Base-by-base conservation (phyloP, 2,329 filamentous ascomycete species). In the Dryadomyces sulphureus region DNA sequence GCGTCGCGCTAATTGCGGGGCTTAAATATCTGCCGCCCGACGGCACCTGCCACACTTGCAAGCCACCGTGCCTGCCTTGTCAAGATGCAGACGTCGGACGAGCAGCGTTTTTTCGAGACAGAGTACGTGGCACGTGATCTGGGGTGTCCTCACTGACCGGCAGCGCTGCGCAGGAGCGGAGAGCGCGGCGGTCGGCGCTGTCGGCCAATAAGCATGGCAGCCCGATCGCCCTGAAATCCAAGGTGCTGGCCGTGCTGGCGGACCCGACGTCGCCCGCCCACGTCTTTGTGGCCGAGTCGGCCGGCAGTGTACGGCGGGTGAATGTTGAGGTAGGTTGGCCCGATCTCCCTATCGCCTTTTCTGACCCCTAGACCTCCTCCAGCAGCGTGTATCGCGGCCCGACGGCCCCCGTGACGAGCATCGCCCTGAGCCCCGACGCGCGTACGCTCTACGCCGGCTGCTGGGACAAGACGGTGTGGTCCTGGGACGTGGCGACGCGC, bases 391-490 rank as follows among this genome's bases (percentile, higher is more conserved):
- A 84, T 58, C 75, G 75, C 57, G 87, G 87, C 2, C 85, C 89
- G 17, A 74, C 73, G 40, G 82, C 86, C 4, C 92, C 92, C 1
- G 69, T 94, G 9, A 90, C 86, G 9, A 84, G 82, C 53, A 63
- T 94, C 24, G 77, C 83, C 16, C 68, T 86, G 77, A 7, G 11
- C 25, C 4, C 67, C 4, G 65, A 65, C 22, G 69, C 68, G 49
- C 63, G 61, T 43, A 82, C 72, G 1, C 59, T 95, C 11, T 95
- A 87, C 61, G 87, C 87, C 21, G 90, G 89, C 30, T 92, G 81
- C 49, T 98, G 92, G 92, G 90, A 98, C 65, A 94, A 94, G 65
- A 73, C 77, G 19, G 74, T 96, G 48, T 94, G 88, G 80, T 84
- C 82, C 27, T 95, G 87, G 84, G 72, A 84, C 55, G 65, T 81